Conservation (phyloP, 768 basidiomycete genomes). For the Tulasnella sp. region DNA sequence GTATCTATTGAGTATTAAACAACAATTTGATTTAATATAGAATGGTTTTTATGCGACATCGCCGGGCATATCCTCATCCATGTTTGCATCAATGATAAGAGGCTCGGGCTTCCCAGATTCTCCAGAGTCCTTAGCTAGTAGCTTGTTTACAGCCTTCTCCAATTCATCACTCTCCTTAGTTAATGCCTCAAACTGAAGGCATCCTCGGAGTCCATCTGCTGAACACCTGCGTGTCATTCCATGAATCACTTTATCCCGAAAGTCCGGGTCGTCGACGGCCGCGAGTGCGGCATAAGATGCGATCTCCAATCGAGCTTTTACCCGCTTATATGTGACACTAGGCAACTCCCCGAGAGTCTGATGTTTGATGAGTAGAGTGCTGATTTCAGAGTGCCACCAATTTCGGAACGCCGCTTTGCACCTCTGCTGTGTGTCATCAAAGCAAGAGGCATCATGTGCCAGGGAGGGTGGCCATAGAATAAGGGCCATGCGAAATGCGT, state of each 20-base stretch:
- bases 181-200: too few relatives aligned
- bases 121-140: too few relatives aligned
- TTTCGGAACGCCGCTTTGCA: not conserved
- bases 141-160: too few relatives aligned
- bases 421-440: not conserved
- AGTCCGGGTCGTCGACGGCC: not conserved
- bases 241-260: not conserved
- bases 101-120: too few relatives aligned
- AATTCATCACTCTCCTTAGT: too few relatives aligned
- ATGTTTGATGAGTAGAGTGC: not conserved
- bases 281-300: not conserved
- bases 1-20: too few relatives aligned
- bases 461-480: not conserved
- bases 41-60: too few relatives aligned
- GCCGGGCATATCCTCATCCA: too few relatives aligned
- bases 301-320: not conserved
- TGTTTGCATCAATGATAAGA: too few relatives aligned
- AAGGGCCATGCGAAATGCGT: not conserved
- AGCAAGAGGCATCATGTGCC: not conserved
- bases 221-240: not conserved
- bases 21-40: too few relatives aligned
- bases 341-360: not conserved
- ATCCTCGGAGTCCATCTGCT: not conserved
- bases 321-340: not conserved
- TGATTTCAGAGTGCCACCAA: not conserved